Conservation (phyloP, 2,329 filamentous ascomycete genomes). For the Beauveria rudraprayagi region DNA sequence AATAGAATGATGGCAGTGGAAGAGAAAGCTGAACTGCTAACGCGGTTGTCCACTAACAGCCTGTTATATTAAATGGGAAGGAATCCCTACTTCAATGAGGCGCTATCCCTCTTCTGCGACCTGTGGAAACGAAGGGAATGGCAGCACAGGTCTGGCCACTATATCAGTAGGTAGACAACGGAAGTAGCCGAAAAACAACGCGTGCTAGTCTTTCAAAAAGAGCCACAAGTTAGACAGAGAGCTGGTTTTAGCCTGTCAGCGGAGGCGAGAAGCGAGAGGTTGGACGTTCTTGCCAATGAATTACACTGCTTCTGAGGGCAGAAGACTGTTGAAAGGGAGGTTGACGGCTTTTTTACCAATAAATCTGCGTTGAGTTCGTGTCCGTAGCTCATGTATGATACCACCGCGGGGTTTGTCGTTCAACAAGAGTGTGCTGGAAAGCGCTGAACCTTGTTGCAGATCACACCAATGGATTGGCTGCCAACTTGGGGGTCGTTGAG, state of each 20-base stretch:
- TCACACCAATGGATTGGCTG: not conserved
- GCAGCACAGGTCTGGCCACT: not conserved
- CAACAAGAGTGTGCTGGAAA: not conserved
- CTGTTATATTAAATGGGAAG: not conserved
- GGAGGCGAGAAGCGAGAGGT: not conserved
- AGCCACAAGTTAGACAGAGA: not conserved
- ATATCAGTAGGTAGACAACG: not conserved
- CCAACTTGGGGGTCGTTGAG: not conserved
- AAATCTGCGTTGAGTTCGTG: not conserved
- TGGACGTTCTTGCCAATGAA: not conserved
- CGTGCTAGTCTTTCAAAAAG: not conserved
- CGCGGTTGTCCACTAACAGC: not conserved
- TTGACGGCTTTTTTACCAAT: not conserved
- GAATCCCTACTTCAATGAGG: not conserved
- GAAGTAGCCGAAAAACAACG: not conserved
- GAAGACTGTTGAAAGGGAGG: not conserved
- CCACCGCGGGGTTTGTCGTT: not conserved
- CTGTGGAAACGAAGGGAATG: not conserved
- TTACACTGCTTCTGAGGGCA: not conserved
- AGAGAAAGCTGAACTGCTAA: not conserved
- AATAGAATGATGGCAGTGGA: not conserved
- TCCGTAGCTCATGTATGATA: not conserved
- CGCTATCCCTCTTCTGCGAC: not conserved
- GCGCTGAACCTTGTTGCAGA: not conserved
- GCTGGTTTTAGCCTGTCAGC: not conserved